These are phyloP conservation scores for Monosporozyma servazzii DNA, from an alignment of 805 yeast genomes.

Conservation along the genomic window DNA sequence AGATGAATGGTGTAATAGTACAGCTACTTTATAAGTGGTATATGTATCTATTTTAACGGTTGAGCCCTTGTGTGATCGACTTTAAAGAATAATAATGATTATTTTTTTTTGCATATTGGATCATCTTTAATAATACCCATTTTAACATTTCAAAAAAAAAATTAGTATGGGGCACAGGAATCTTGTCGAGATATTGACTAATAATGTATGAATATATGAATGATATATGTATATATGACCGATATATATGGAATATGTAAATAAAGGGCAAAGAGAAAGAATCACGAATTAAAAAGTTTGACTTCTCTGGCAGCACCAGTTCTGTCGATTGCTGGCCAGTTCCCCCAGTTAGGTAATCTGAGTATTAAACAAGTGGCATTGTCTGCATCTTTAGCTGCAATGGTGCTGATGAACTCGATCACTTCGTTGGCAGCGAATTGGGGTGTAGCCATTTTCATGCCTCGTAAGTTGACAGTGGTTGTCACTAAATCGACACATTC, in stretches of 20 bases:
- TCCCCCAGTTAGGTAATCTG: conserved; percentile 84
- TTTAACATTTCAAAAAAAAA: not conserved
- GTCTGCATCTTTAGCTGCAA: conserved; percentile 72
- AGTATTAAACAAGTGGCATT: conserved; percentile 89
- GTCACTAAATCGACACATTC: conserved; percentile 82
- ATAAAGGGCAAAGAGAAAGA: too few relatives aligned
- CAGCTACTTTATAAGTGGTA: not conserved
- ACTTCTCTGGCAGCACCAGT: conserved; percentile 78
- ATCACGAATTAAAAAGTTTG: conserved; percentile 31
- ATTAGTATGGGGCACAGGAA: not conserved
- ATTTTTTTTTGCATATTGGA: not conserved
- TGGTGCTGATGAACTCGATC: conserved; percentile 68
- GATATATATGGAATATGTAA: not conserved
- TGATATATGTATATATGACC: not conserved
- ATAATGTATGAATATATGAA: not conserved
- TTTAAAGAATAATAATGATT: too few relatives aligned
- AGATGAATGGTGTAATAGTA: not conserved
- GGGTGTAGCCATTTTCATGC: conserved; percentile 68
- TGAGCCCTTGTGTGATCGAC: too few relatives aligned
- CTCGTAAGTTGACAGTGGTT: conserved; percentile 49
- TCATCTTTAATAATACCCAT: not conserved
- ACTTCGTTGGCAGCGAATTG: conserved; percentile 81
- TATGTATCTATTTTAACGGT: too few relatives aligned
- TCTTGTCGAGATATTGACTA: not conserved
- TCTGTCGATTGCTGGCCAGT: conserved; percentile 77